Base-by-base conservation (phyloP, 139 green algal genomes). In the Closterium sp. region DNA sequence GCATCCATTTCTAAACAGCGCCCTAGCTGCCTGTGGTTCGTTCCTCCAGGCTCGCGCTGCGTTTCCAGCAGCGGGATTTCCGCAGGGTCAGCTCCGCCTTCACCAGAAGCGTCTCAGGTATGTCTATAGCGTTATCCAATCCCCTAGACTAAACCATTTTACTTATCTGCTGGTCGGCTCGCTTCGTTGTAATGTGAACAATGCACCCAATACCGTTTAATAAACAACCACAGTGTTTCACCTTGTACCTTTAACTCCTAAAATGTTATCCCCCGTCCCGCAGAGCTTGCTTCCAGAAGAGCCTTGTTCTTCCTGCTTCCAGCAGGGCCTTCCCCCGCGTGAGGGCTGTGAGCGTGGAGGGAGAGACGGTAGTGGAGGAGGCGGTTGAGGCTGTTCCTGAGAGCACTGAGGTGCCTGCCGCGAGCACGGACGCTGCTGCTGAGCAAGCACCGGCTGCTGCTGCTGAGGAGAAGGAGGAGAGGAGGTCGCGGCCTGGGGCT, bases 321-420 rank as follows among this genome's bases (percentile, higher is more conserved):
- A 76, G 12, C 55, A 76, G 55, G 55, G 55, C 55, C 16, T 76
- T 76, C 10, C 55, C 55, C 55, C 25, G 55, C 25, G 55, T 76
- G 55, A 76, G 55, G 55, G 86, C 86, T 34, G 86, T 89, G 32
- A 55, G 66, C 55, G 30, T 89, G 55, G 86, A 89, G 66, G 86
- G 86, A 89, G 86, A 89, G 86, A 89, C 86, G 16, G 86, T 9
- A 32, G 86, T 89, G 32, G 86, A 89, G 66, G 86, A 89, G 30
- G 25, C 86, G 8, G 32, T 33, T 8, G 86, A 84, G n/a, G 30
- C 32, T 89, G 86, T 84, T 84, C 35, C n/a, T 31, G 32, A 76
- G 55, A 76, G 55, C 55, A 76, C 55, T 19, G n/a, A n/a, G n/a
- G n/a, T n/a, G n/a, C n/a, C n/a, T 10, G 10, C 16, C 12, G 16